phyloP scores from a whole-genome alignment of 2,329 filamentous ascomycete genomes.

The Xylariaceae sp. region DNA sequence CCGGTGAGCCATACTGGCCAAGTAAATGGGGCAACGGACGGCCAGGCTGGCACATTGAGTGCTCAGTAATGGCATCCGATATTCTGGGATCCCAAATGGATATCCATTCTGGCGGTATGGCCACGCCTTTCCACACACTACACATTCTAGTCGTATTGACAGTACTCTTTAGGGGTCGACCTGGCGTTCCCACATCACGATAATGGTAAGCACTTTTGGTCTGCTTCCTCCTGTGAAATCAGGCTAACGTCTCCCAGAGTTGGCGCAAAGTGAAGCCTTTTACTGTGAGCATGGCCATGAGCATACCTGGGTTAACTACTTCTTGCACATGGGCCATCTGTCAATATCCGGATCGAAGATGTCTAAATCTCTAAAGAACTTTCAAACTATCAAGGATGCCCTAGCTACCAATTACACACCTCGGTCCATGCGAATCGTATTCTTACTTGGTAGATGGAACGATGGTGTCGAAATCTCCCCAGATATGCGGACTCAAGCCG shows the following conservation, averaged over 20 bases:
- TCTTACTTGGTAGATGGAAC: conserved; percentile 86
- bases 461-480: conserved; percentile 90
- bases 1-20: conserved; percentile 88
- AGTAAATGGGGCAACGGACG: conserved; percentile 86
- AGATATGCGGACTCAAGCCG: conserved; percentile 74
- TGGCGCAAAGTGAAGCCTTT: conserved; percentile 78
- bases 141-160: background rate
- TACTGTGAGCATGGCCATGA: conserved; percentile 55
- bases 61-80: conserved; percentile 92
- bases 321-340: conserved; percentile 92
- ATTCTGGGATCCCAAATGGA: conserved; percentile 85
- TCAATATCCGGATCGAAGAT: conserved; percentile 91
- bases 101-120: conserved; percentile 90
- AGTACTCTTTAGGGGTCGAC: conserved; percentile 54
- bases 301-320: conserved; percentile 91
- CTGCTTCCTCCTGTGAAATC: background rate
- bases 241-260: conserved; percentile 67
- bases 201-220: conserved; percentile 54
- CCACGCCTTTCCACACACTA: conserved; percentile 70
- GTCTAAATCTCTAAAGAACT: conserved; percentile 95
- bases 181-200: conserved; percentile 91
- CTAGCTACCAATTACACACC: conserved; percentile 72
- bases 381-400: conserved; percentile 88
- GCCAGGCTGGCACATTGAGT: conserved; percentile 97
- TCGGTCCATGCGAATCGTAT: conserved; percentile 79